Evolutionary conservation across 2,329 filamentous ascomycete species (phyloP).

Genomic region (Nigrograna mackinnonii): DNA sequence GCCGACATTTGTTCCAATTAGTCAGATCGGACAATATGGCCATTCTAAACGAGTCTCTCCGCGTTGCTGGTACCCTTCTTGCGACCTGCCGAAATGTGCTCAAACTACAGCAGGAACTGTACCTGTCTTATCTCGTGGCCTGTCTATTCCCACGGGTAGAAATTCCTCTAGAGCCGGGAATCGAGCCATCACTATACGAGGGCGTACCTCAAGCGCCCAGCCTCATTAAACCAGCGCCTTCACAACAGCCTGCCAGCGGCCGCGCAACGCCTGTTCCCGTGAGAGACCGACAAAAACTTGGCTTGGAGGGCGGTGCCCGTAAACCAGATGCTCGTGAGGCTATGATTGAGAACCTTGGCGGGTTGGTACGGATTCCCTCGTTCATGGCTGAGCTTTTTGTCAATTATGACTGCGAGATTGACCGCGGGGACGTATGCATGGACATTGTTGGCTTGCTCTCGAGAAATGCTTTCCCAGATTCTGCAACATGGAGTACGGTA

Average conservation of each 20-base stretch:
- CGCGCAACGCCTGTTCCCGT: conserved; percentile 88
- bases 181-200: conserved; percentile 88
- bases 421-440: conserved; percentile 89
- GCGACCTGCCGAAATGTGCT: conserved; percentile 88
- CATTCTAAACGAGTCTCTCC: conserved; percentile 87
- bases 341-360: conserved; percentile 96
- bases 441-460: conserved; percentile 93
- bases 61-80: conserved; percentile 87
- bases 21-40: conserved; percentile 96
- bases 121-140: conserved; percentile 89
- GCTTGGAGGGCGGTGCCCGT: conserved; percentile 85
- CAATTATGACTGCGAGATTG: conserved; percentile 96
- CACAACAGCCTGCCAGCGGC: conserved; percentile 64
- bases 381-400: conserved; percentile 96
- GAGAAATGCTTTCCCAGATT: conserved; percentile 93
- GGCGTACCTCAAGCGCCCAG: conserved; percentile 92
- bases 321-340: conserved; percentile 96
- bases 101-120: conserved; percentile 95
- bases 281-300: conserved; percentile 89
- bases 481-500: conserved; percentile 97
- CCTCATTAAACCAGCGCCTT: conserved; percentile 76
- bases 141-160: conserved; percentile 94
- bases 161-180: conserved; percentile 86
- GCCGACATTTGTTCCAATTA: conserved; percentile 92
- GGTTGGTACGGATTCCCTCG: conserved; percentile 86